These are phyloP conservation scores for Pleurotus salmoneostramineus DNA, from an alignment of 768 basidiomycete species.

Conservation along the genomic window DNA sequence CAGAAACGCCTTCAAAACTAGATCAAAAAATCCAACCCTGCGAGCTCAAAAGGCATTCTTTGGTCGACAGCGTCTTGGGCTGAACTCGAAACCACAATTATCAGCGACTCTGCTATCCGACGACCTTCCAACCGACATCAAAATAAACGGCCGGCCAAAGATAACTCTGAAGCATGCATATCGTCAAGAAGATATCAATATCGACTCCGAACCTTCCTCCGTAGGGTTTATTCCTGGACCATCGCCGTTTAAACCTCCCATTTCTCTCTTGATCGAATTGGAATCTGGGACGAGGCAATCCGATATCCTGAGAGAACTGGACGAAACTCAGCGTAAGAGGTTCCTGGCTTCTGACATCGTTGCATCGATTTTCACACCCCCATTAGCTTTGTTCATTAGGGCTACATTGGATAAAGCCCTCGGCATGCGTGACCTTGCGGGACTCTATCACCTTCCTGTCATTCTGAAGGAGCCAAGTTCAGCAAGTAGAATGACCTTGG, in stretches of 20 bases:
- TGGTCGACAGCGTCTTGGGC: constrained; percentile 48
- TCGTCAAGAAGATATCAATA: neutral
- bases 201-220: neutral
- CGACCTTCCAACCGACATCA: neutral
- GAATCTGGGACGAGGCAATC: constrained; percentile 22
- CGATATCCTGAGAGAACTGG: constrained; percentile 35
- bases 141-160: constrained; percentile 9
- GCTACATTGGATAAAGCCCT: constrained; percentile 37
- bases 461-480: neutral
- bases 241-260: constrained; percentile 7
- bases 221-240: constrained; percentile 16
- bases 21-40: constrained; percentile 50
- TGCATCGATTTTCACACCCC: neutral
- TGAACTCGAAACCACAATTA: constrained; percentile 19
- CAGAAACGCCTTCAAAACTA: constrained; percentile 58
- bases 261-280: constrained; percentile 4
- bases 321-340: constrained; percentile 35
- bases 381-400: constrained; percentile 30
- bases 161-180: constrained; percentile 28
- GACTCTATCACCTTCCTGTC: constrained; percentile 20
- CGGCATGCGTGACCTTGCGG: constrained; percentile 39
- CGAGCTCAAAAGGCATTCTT: constrained; percentile 60
- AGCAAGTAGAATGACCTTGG: neutral
- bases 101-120: neutral
- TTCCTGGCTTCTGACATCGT: constrained; percentile 12